Evolutionary conservation across 768 basidiomycete genomes (phyloP), one percentile per base, ranked within the genome.

Genomic region (Collybiopsis confluens): DNA sequence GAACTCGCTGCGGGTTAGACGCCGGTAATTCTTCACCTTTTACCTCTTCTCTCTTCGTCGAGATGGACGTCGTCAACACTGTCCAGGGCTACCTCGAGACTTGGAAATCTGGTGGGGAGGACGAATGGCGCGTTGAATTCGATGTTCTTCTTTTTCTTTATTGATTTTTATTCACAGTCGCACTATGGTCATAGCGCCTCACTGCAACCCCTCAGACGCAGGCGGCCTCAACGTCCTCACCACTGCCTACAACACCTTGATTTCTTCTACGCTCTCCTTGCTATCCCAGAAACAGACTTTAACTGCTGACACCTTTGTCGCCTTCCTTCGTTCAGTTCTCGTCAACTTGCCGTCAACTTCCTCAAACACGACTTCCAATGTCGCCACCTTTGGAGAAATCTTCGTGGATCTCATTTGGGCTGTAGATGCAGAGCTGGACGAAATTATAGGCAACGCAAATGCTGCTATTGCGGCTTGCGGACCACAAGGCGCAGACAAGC

Each of bases 341-440:
- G 70, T 73, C 46, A 72, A 69, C 42, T 75, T 90, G 9, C 90
- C 89, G 18, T 83, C 82, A n/a, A 87, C 88, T 20, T 88, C 81
- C 7, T 74, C 78, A 8, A 79, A 79, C 36, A 67, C 73, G 44
- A 71, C 75, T 10, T 67, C 74, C 7, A 73, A 76, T 56, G 70
- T 68, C 2, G 56, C 69, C 0, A 59, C 75, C 0, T 81, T 92
- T 53, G 85, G 85, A 10, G 89, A 91, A 60, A 67, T 81, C 43
- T 71, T 93, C 2, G 78, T 94, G 20, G 92, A 94, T 64, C 75
- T 88, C 61, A 74, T 91, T 42, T 94, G 92, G 92, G 79, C 89
- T 18, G 66, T 89, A 42, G 92, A 93, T 68, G 74, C 80, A 35
- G 82, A 87, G 58, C 66, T 92, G 55, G 91, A 93, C 54, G 90